These are phyloP conservation scores for Dictyostelium capitatum DNA, from an alignment of 78 protist genomes.

Conservation along the genomic window DNA sequence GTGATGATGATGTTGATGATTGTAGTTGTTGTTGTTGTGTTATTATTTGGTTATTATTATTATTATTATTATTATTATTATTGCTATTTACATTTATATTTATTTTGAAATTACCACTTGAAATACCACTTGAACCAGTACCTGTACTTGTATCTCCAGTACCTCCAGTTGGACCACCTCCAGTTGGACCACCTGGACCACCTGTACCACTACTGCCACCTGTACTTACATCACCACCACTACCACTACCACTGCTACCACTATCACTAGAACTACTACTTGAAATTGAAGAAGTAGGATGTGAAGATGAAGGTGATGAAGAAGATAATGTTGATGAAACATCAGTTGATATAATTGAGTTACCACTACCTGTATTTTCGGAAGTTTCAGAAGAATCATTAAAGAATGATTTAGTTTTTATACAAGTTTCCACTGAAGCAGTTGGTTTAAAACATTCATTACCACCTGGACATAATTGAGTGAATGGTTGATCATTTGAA, in stretches of 20 bases:
- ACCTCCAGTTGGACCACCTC: background rate
- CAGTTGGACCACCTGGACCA: background rate
- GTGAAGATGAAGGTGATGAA: background rate
- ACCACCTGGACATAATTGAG: slow-evolving; percentile 5
- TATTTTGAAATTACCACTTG: background rate
- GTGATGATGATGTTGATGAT: no score
- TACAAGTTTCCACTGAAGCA: background rate
- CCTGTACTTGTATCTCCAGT: background rate
- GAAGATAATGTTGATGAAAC: background rate
- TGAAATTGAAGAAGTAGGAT: background rate
- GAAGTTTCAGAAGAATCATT: background rate
- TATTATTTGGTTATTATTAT: no score
- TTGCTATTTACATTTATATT: no score
- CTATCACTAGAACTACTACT: background rate
- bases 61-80: no score
- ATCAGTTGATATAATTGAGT: no score
- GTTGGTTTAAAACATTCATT: background rate
- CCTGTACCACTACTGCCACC: background rate
- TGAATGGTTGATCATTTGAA: background rate
- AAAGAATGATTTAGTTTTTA: background rate
- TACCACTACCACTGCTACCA: background rate
- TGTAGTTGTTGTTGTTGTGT: no score
- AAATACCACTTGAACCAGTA: background rate
- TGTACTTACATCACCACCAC: background rate
- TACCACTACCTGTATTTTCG: no score